A percentile compares a stretch with the other conserved stretches of the same genome.
These are phyloP conservation scores for Herpetomonas muscarum DNA, from an alignment of 208 protist species.

Conservation along the genomic window DNA sequence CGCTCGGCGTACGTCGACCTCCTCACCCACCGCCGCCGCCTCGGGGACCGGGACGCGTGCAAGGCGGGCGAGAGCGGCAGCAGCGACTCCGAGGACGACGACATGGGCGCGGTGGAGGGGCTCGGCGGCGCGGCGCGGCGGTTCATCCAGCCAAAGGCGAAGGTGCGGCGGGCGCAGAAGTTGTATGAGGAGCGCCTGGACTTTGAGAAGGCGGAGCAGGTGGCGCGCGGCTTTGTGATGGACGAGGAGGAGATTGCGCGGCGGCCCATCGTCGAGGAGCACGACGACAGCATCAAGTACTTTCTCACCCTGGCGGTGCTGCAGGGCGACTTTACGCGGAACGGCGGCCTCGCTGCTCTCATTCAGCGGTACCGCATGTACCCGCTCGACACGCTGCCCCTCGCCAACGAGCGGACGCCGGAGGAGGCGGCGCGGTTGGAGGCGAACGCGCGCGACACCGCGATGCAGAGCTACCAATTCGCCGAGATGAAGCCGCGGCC, in stretches of 20 bases:
- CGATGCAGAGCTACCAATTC: constrained; percentile 5
- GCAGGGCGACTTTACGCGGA: constrained; percentile 9
- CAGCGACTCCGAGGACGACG: background rate
- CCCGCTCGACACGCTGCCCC: constrained; percentile 33
- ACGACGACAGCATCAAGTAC: constrained; percentile 15
- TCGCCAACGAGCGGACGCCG: background rate
- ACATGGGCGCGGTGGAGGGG: background rate
- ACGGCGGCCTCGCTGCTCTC: constrained; percentile 4
- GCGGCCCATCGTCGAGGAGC: constrained; percentile 10
- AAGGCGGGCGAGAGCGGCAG: too few relatives aligned
- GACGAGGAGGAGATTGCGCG: constrained; percentile 15
- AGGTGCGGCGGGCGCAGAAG: constrained; percentile 4
- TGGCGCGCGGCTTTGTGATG: constrained; percentile 4
- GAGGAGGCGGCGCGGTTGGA: background rate
- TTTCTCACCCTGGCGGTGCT: constrained; percentile 10
- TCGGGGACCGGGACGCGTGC: background rate
- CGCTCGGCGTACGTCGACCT: constrained; percentile 16
- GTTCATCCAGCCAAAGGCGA: background rate
- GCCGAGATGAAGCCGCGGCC: background rate
- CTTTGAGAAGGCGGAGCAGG: constrained; percentile 13
- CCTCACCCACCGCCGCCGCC: background rate
- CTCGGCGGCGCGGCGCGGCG: background rate
- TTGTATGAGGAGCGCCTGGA: constrained; percentile 6
- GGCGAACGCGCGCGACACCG: constrained; percentile 4
- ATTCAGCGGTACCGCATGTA: constrained; percentile 7